Conservation (phyloP, 495 filamentous ascomycete species). For the Aspergillus campestris region DNA sequence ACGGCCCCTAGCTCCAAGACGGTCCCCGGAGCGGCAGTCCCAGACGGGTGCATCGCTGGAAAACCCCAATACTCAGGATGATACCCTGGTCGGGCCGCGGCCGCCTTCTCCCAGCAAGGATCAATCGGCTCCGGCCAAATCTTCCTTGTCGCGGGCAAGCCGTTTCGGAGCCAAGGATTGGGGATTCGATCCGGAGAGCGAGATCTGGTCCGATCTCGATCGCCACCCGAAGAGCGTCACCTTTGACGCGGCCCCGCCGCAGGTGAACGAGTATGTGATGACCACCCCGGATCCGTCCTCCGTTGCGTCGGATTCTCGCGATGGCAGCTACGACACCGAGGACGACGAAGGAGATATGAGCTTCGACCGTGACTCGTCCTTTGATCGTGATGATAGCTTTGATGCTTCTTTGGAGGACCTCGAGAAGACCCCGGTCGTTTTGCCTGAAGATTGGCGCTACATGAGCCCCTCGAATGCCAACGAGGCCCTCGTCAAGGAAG, state of each 20-base stretch:
- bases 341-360: constrained; percentile 63
- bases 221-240: constrained; percentile 93
- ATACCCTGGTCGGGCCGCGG: constrained; percentile 28
- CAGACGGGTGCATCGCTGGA: constrained; percentile 7
- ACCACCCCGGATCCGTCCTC: constrained; percentile 90
- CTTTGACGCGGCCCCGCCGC: constrained; percentile 87
- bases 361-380: constrained; percentile 58
- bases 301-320: constrained; percentile 74
- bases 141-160: constrained; percentile 62
- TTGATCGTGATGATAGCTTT: constrained; percentile 80
- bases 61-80: constrained; percentile 8
- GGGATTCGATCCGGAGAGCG: constrained; percentile 62
- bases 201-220: constrained; percentile 63
- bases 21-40: constrained; percentile 45
- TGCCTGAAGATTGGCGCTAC: constrained; percentile 91
- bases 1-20: constrained; percentile 61
- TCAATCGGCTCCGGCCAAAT: constrained; percentile 73
- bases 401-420: constrained; percentile 90
- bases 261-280: constrained; percentile 97
- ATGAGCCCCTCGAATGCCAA: constrained; percentile 56
- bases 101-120: constrained; percentile 63
- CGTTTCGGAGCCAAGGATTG: constrained; percentile 54
- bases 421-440: constrained; percentile 92
- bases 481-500: constrained; percentile 39
- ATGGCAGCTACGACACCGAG: constrained; percentile 86